Base-by-base conservation (phyloP, 2,329 filamentous ascomycete species). In the Aspergillus felis region DNA sequence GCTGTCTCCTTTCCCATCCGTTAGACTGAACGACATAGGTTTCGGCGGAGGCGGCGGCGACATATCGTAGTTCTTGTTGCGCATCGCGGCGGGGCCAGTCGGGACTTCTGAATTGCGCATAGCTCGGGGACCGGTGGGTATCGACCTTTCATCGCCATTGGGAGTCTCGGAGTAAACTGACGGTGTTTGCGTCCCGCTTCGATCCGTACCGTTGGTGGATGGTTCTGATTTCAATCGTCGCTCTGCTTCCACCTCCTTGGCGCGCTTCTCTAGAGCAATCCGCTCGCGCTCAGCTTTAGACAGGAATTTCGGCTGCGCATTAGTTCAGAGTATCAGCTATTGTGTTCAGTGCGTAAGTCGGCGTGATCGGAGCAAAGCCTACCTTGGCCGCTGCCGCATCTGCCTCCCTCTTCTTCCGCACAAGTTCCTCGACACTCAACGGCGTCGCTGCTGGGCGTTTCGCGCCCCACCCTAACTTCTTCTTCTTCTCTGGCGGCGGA, bases 391-490 rank as follows among this genome's bases (percentile, higher is more conserved):
- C 88, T 17, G 89, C 91, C 38, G 89, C 89, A 75, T 94, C 91
- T 28, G 90, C 88, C 60, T 90, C 91, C 70, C 89, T 90, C 81
- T 95, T 95, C 77, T 92, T 89, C 64, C 86, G 85, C 24, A 96
- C 77, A 4, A 96, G 83, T 66, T 96, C 90, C 74, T 96, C 92
- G 56, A 96, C 87, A 70, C 91, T 92, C 50, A 96, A 79, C 8
- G 89, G 89, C 6, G 71, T 70, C 3, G 66, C 57, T 6, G 70
- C 61, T 50, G 72, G 67, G 68, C 75, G 61, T 63, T 77, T 76
- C 58, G 75, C 53, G 48, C 79, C 80, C 80, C 80, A 83, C 64
- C 82, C 82, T 53, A 71, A 67, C 66, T 85, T 84, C 68, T 84
- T 84, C 65, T 81, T 78, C 74, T 80, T 78, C 32, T 70, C 71